These are phyloP conservation scores for Debaryomyces coudertii DNA, from an alignment of 1,139 yeast genomes.

Conservation along the genomic window DNA sequence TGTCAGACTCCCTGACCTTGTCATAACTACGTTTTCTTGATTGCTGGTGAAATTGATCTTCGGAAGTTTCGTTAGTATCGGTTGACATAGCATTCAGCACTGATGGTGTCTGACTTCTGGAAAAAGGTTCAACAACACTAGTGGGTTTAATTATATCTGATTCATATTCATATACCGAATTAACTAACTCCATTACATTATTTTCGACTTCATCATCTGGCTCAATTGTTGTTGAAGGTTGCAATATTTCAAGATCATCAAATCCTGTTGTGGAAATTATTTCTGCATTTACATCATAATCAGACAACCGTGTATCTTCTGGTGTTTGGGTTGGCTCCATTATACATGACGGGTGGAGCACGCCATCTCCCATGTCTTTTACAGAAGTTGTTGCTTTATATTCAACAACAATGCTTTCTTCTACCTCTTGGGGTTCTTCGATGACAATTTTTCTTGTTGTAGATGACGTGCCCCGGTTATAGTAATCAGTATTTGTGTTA, in stretches of 20 bases:
- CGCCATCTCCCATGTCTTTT: conserved; percentile 2
- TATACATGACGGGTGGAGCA: conserved; percentile 8
- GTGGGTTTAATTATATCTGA: not conserved
- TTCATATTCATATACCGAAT: conserved; percentile 3
- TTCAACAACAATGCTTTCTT: conserved; percentile 10
- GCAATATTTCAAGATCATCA: conserved; percentile 1
- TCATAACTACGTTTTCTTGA: not conserved
- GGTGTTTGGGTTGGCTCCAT: conserved; percentile 13
- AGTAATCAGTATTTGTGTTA: not conserved
- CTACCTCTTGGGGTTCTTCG: conserved; percentile 13
- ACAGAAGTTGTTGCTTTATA: conserved; percentile 1
- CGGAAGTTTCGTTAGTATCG: not conserved
- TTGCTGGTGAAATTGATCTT: not conserved
- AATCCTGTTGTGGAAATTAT: conserved; percentile 6
- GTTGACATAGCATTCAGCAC: not conserved
- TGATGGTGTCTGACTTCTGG: conserved; percentile 1
- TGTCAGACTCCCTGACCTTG: not conserved
- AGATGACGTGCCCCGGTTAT: not conserved
- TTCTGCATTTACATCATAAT: conserved; percentile 13
- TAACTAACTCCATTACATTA: not conserved
- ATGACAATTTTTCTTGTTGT: not conserved
- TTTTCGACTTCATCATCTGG: conserved; percentile 8
- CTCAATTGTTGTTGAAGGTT: conserved; percentile 13
- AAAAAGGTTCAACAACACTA: conserved; percentile 1
- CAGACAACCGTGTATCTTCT: conserved; percentile 12